These are phyloP conservation scores for Mycena indigotica DNA, from an alignment of 768 basidiomycete genomes.

Conservation along the genomic window DNA sequence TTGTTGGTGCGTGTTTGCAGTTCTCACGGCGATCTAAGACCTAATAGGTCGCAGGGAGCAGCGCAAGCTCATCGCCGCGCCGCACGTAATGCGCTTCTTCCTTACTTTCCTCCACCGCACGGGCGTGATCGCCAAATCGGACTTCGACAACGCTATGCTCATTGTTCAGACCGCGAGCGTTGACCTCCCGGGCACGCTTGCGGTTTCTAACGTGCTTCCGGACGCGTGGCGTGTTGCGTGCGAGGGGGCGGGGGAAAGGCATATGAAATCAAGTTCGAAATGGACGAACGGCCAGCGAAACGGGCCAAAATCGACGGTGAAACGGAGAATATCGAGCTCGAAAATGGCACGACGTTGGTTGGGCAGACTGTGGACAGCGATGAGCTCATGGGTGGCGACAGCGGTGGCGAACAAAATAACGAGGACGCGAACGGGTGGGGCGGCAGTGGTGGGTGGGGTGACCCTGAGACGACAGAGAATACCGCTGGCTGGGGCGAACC, in stretches of 20 bases:
- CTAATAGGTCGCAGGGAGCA: not conserved
- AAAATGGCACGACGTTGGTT: too few species aligned
- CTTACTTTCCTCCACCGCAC: conserved; percentile 8
- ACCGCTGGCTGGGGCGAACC: not conserved
- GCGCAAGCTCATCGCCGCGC: conserved; percentile 2
- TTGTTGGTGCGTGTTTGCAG: conserved; percentile 1
- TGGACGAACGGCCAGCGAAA: not conserved
- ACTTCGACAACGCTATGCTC: conserved; percentile 40
- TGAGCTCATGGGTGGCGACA: too few species aligned
- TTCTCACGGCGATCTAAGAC: not conserved
- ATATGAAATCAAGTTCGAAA: not conserved
- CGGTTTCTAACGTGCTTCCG: conserved; percentile 8
- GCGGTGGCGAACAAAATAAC: not conserved
- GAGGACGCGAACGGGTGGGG: not conserved
- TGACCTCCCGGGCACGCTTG: conserved; percentile 3
- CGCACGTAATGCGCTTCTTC: conserved; percentile 16
- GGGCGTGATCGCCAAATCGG: conserved; percentile 10
- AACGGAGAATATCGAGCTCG: conserved; percentile 4
- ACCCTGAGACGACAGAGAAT: not conserved
- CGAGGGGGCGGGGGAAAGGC: not conserved
- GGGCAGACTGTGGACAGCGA: too few species aligned
- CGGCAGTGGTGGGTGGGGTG: not conserved
- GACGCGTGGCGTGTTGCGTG: conserved; percentile 10
- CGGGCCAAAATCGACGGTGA: not conserved
- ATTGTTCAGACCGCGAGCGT: conserved; percentile 14